A percentile compares a stretch with the other conserved stretches of the same genome.
Evolutionary conservation across 2,329 filamentous ascomycete genomes (phyloP).

Genomic region (Pseudogymnoascus sp.): DNA sequence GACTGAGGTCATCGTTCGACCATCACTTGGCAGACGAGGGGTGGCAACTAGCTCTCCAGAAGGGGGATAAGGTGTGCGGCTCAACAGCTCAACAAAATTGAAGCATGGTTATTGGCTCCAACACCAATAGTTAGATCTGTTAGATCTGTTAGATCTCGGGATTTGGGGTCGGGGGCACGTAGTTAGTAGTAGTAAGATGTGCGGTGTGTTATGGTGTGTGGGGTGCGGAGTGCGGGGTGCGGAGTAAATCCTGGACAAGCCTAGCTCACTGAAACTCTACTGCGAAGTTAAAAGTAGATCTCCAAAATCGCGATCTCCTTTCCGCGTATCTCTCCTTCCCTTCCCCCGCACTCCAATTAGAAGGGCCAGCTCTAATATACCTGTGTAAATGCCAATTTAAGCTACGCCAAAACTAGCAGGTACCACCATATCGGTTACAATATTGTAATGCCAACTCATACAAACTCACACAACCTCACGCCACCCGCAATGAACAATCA

Average conservation of each 20-base stretch:
- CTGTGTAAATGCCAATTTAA: background rate
- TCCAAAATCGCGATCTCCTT: background rate
- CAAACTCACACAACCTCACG: background rate
- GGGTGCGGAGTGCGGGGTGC: constrained; percentile 1
- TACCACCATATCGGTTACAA: background rate
- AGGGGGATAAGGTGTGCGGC: background rate
- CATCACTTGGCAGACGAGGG: background rate
- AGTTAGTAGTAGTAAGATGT: background rate
- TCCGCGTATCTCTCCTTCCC: background rate
- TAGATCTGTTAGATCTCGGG: background rate
- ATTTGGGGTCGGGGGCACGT: background rate
- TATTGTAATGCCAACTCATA: background rate
- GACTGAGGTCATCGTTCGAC: background rate
- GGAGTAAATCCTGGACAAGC: background rate
- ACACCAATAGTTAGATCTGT: background rate
- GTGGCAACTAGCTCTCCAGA: background rate
- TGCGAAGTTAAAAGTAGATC: background rate
- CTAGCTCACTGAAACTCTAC: background rate
- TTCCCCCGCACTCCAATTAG: constrained; percentile 3
- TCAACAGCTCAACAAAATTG: background rate
- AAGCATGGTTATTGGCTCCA: background rate
- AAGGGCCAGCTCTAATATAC: background rate
- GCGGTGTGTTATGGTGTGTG: background rate
- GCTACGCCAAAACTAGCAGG: background rate
- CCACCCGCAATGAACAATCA: background rate